Evolutionary conservation across 108 stramenopile genomes (phyloP).

Genomic region (Fragilaria crotonensis): DNA sequence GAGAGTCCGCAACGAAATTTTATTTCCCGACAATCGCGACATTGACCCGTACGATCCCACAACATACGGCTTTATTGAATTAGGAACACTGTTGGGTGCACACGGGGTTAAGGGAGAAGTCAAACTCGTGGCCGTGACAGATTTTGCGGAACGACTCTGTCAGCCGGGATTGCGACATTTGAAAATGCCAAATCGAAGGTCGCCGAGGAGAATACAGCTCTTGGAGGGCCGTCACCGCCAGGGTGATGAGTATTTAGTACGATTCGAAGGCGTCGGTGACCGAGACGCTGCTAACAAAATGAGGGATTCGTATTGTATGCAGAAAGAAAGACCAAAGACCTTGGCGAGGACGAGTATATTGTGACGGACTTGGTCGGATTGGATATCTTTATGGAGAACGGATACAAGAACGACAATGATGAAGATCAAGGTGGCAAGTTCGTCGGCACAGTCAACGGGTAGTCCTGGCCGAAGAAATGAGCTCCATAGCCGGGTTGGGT

Average conservation of each 20-base stretch:
- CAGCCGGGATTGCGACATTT: slow-evolving; percentile 57
- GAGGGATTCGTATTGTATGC: slow-evolving; percentile 60
- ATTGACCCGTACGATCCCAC: slow-evolving; percentile 86
- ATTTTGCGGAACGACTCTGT: slow-evolving; percentile 56
- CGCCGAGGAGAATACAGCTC: slow-evolving; percentile 57
- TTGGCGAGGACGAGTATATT: slow-evolving; percentile 48
- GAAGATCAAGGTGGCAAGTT: slow-evolving; percentile 29
- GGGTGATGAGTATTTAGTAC: slow-evolving; percentile 52
- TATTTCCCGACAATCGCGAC: slow-evolving; percentile 59
- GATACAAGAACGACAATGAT: slow-evolving; percentile 15
- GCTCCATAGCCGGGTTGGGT: slow-evolving; percentile 62
- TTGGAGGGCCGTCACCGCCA: slow-evolving; percentile 39
- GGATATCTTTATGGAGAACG: slow-evolving; percentile 38
- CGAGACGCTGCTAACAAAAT: slow-evolving; percentile 48
- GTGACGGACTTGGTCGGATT: slow-evolving; percentile 74
- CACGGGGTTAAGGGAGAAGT: slow-evolving; percentile 78
- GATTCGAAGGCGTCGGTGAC: slow-evolving; percentile 46
- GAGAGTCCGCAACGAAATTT: slow-evolving; percentile 29
- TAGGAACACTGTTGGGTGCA: slow-evolving; percentile 67
- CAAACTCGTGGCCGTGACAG: slow-evolving; percentile 57
- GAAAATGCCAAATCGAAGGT: slow-evolving; percentile 62
- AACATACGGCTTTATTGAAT: slow-evolving; percentile 75
- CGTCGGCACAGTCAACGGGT: slow-evolving; percentile 63
- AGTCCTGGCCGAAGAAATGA: slow-evolving; percentile 78
- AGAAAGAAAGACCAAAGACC: slow-evolving; percentile 46